Base-by-base conservation (phyloP, 2,329 filamentous ascomycete species). In the Aspergillus felis region DNA sequence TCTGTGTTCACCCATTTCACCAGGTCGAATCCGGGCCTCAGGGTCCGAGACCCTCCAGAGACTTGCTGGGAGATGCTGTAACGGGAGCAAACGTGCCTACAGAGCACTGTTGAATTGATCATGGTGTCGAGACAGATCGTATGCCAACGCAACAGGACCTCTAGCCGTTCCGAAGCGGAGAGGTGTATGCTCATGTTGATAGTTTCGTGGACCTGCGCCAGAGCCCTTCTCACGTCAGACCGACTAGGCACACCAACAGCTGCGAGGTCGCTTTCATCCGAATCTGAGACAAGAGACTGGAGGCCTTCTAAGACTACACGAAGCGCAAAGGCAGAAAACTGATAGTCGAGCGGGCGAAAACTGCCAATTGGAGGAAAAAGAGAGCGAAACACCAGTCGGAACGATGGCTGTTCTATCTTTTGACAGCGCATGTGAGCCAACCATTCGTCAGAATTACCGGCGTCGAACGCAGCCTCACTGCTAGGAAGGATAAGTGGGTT, bases 71-170 rank as follows among this genome's bases (percentile, higher is more conserved):
- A 27, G 29, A 79, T 76, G 27, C 70, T 68, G 51, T 75, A 75
- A 4, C 67, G 68, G 5, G 68, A 67, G 56, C 77, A 79, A 6
- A 79, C 64, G 27, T 73, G 66, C 10, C 74, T 67, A 50, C 72
- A 76, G 4, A 79, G 71, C 2, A 71, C 59, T 0, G 75, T 73
- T 0, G 77, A 77, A 58, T 76, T 72, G 24, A 75, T 71, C 65
- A 73, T 72, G 0, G 72, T 71, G 57, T 79, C 75, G 1, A 79
- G 71, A 41, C 76, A 79, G 28, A 79, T 73, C 1, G 76, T 72
- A 50, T 79, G 77, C 77, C 77, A 79, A 38, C 76, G 72, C 0
- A 79, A 63, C 7, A 79, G 67, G 0, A 75, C 68, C 56, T 79
- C 77, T 1, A 76, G 66, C 32, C 71, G 63, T 51, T 79, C 77